Evolutionary conservation across 768 basidiomycete genomes (phyloP).

Genomic region (Termitomyces sp.): DNA sequence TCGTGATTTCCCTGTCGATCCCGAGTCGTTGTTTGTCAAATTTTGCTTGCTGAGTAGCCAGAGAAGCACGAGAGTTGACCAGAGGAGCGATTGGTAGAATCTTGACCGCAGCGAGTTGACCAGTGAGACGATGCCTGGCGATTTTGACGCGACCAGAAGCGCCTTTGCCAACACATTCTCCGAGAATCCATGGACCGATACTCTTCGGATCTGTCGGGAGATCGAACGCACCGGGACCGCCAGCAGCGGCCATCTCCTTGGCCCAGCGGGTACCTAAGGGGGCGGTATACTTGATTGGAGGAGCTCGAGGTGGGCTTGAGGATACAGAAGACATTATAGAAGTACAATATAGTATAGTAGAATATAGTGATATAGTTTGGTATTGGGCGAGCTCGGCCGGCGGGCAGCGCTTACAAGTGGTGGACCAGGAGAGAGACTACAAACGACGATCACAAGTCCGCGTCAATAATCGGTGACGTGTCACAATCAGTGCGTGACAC

Average conservation of each 20-base stretch:
- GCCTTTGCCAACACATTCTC: constrained; percentile 91
- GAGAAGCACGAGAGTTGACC: constrained; percentile 64
- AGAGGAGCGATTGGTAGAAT: constrained; percentile 84
- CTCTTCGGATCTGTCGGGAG: constrained; percentile 78
- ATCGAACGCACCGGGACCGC: constrained; percentile 67
- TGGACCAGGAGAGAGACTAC: constrained; percentile 6
- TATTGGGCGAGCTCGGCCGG: constrained; percentile 38
- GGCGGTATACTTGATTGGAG: constrained; percentile 65
- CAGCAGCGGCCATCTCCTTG: constrained; percentile 82
- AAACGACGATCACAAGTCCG: background rate
- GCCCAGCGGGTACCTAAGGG: constrained; percentile 81
- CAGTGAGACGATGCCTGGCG: constrained; percentile 79
- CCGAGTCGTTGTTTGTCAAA: constrained; percentile 79
- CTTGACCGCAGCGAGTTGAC: constrained; percentile 93
- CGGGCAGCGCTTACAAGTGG: constrained; percentile 26
- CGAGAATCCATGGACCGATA: constrained; percentile 91
- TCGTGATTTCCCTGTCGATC: constrained; percentile 91
- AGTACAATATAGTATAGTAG: constrained; percentile 19
- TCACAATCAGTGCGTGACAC: constrained; percentile 9
- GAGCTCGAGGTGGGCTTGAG: constrained; percentile 62
- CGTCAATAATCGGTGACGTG: background rate
- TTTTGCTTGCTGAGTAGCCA: constrained; percentile 63
- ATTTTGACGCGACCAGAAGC: constrained; percentile 94
- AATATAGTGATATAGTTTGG: constrained; percentile 27
- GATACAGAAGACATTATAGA: constrained; percentile 31